Conservation (phyloP, 345 rosid species). For the Chamaenerion angustifolium region DNA sequence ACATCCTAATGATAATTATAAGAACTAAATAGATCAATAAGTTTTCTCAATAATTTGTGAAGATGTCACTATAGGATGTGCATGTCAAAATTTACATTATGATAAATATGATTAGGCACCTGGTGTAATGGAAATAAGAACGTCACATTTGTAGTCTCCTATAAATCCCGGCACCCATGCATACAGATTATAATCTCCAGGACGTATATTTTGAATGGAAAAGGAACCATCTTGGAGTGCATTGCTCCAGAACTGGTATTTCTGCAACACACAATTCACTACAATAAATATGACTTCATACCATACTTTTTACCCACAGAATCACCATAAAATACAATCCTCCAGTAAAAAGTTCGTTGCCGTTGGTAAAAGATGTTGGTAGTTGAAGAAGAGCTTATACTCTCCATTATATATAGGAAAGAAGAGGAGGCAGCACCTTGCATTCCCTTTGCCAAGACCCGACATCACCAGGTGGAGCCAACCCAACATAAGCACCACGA, state of each 20-base stretch:
- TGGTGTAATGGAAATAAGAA: constrained; percentile 26
- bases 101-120: too few relatives aligned
- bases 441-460: constrained; percentile 67
- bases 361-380: too few relatives aligned
- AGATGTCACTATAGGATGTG: too few relatives aligned
- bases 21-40: too few relatives aligned
- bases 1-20: constrained; percentile 17
- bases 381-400: too few relatives aligned
- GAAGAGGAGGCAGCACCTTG: constrained; percentile 22
- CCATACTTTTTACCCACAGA: not conserved
- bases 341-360: not conserved
- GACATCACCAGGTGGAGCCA: constrained; percentile 41
- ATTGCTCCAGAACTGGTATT: constrained; percentile 73
- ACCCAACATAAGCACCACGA: constrained; percentile 41
- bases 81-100: too few relatives aligned
- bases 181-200: constrained; percentile 50
- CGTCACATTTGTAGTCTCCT: constrained; percentile 54
- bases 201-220: constrained; percentile 26
- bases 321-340: too few relatives aligned
- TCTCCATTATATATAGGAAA: not conserved
- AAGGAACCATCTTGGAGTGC: constrained; percentile 52
- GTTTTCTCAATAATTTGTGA: too few relatives aligned
- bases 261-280: constrained; percentile 16
- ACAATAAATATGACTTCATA: not conserved
- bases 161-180: constrained; percentile 81